Conservation (phyloP, 2,329 filamentous ascomycete species). For the Scytalidium lignicola region DNA sequence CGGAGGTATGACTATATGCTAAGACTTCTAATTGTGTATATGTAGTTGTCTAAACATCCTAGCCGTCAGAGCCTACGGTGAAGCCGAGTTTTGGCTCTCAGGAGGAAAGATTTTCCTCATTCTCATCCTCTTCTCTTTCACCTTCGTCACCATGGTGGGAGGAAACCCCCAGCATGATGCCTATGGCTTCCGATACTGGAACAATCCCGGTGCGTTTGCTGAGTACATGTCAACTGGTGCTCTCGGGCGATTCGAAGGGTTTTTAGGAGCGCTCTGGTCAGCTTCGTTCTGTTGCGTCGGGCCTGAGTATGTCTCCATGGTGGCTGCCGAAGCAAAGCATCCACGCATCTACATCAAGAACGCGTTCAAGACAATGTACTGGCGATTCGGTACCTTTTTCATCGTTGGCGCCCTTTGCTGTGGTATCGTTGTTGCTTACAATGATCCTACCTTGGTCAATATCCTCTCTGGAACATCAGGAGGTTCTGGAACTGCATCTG, state of each 20-base stretch:
- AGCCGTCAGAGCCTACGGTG: slow-evolving; percentile 59
- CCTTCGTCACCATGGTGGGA: slow-evolving; percentile 69
- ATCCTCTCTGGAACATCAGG: slow-evolving; percentile 45
- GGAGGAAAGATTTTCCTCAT: slow-evolving; percentile 49
- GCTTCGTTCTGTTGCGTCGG: slow-evolving; percentile 51
- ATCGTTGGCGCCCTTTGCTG: slow-evolving; percentile 51
- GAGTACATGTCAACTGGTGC: slow-evolving; percentile 51
- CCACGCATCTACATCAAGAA: slow-evolving; percentile 47
- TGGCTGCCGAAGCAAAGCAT: slow-evolving; percentile 45
- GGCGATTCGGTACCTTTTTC: slow-evolving; percentile 54
- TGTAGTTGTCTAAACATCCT: slow-evolving; percentile 52
- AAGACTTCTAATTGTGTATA: no score
- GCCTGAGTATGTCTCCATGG: slow-evolving; percentile 46
- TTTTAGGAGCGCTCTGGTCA: slow-evolving; percentile 45
- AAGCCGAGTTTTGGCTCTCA: slow-evolving; percentile 64
- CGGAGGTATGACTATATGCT: no score
- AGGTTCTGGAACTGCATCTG: slow-evolving; percentile 46
- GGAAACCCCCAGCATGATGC: slow-evolving; percentile 64
- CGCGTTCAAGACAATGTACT: slow-evolving; percentile 57
- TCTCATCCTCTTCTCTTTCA: slow-evolving; percentile 57
- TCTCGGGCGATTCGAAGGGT: slow-evolving; percentile 63
- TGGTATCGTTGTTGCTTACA: slow-evolving; percentile 49
- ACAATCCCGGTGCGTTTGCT: slow-evolving; percentile 52
- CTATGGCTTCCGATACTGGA: slow-evolving; percentile 67
- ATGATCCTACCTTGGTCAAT: slow-evolving; percentile 44